Base-by-base conservation (phyloP, 805 yeast species). In the Kluyveromyces siamensis region DNA sequence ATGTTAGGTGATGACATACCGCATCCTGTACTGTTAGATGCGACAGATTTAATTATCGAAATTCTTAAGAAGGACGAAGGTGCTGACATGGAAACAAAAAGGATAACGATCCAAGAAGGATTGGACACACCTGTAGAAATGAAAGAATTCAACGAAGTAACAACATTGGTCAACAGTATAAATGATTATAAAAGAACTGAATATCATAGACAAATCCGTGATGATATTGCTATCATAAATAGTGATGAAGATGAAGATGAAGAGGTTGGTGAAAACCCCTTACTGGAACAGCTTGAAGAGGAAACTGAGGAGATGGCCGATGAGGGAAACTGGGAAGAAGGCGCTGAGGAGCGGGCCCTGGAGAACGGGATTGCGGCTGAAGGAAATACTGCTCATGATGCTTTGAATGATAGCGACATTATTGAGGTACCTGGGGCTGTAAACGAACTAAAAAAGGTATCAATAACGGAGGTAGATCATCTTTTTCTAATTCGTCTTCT, bases 1-100 rank as follows among this genome's bases (percentile, higher is more conserved):
- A 69, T 72, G 16, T 65, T 85, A 38, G 84, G 83, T 11, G 72
- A 72, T 44, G 97, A 89, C 61, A 77, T 86, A n/a, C 79, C 90
- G 8, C 88, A 84, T 48, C 86, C 80, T 40, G 77, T 81, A 1
- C 73, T 88, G 2, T 61, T 80, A 7, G 57, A 54, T n/a, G 62
- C 64, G 2, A 52, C 63, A 1, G 68, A 63, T 48, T 40, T 57
- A 18, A 37, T 65, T 6, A 55, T 60, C 13, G 38, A 45, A 5
- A 27, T 47, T 1, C 48, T 65, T 27, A 61, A 61, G 44, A 49
- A 53, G 27, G 52, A 57, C 30, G 50, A 49, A 2, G 57, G 53
- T 33, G 54, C 55, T 1, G 19, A 37, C 19, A 27, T 53, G 2
- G 68, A 66, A 8, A 76, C 76, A 52, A 77, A 77, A 44, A 58